phyloP scores from a whole-genome alignment of 1,139 yeast species.

The Magnusiomyces paraingens region DNA sequence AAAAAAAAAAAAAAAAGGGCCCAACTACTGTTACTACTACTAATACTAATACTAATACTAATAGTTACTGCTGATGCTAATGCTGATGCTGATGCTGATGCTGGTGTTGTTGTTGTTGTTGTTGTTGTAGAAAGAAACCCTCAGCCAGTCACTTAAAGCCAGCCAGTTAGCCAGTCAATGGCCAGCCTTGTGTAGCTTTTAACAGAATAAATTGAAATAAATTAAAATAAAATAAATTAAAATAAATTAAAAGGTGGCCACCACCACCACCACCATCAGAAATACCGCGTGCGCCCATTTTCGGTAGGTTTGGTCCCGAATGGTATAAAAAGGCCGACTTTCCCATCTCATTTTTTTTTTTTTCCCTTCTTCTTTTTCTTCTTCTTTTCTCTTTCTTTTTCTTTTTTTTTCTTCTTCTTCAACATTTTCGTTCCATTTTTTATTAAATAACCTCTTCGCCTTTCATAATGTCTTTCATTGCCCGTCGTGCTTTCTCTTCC shows the following conservation, averaged over 20 bases:
- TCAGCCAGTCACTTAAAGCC: too few relatives aligned
- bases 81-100: too few relatives aligned
- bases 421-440: constrained; percentile 2
- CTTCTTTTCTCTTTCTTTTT: constrained; percentile 6
- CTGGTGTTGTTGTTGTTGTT: too few relatives aligned
- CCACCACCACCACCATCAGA: neutral
- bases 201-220: neutral
- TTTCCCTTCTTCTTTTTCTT: constrained; percentile 1
- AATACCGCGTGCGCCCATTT: neutral
- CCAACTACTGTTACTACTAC: too few relatives aligned
- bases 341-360: too few relatives aligned
- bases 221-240: neutral
- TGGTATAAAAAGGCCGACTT: constrained; percentile 8
- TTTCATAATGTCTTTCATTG: constrained; percentile 16
- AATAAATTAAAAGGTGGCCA: too few relatives aligned
- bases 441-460: neutral
- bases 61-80: too few relatives aligned
- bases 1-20: too few relatives aligned
- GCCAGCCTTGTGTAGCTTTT: neutral
- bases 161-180: too few relatives aligned
- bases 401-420: constrained; percentile 6
- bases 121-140: too few relatives aligned
- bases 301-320: neutral
- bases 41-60: too few relatives aligned
- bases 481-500: constrained; percentile 23